Evolutionary conservation across 768 basidiomycete genomes (phyloP), one percentile per base, ranked within the genome.

Genomic region (Coprinellus micaceus): DNA sequence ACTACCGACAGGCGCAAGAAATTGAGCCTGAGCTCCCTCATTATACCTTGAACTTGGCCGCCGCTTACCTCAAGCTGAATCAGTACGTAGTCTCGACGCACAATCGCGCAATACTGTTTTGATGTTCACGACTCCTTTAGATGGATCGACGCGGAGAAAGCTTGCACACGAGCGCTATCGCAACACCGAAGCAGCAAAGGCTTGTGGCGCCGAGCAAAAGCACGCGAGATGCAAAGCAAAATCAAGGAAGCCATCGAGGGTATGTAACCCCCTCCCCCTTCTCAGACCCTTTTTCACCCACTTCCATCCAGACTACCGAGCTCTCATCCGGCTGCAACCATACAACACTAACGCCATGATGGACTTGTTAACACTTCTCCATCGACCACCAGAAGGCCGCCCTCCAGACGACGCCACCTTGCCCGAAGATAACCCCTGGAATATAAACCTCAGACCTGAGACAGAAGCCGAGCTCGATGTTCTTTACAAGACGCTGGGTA

Each of bases 1-100:
- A 78, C 54, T 90, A 90, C 66, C 75, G 82, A 63, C 67, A 71
- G 4, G 88, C 88, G 1, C 75, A 83, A 64, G 62, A 74, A 5
- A 84, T 86, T 41, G 88, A 89, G 62, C 81, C 86, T 2, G 88
- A 89, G 65, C 67, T 89, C 58, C 86, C 88, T 0, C 82, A 86
- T 62, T 90, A 90, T 61, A 84, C 88, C 63, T 79, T 89, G 33
- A 90, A 90, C 63, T 76, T 89, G 24, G 88, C 88, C 2, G 87
- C 87, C 1, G 88, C 88, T 0, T 77, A 89, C 66, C 67, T 90
- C 33, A 90, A 90, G 64, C 69, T 89, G 46, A 73, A 75, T 69
- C 81, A 85, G 88, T 90, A 67, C 57, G 85, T 71, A 6, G 9
- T 41, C 21, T 39, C 3, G 7, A 48, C 50, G 15, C 29, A 40